Conservation (phyloP, 208 protist species). For the Phytomonas sp. region DNA sequence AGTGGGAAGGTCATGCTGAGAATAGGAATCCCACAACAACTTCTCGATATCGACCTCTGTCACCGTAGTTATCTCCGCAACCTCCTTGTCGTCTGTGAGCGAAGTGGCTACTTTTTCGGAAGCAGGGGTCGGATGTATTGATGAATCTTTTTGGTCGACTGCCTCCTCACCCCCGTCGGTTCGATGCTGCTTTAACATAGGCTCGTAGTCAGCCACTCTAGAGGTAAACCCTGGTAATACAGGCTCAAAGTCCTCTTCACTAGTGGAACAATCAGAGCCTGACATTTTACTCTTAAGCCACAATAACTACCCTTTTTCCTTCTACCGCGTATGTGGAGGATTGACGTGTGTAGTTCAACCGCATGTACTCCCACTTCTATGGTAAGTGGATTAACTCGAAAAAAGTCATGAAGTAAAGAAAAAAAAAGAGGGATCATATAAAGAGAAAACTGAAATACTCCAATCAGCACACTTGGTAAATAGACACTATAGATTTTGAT, state of each 20-base stretch:
- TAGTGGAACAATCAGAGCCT: background rate
- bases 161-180: background rate
- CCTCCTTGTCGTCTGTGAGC: conserved; percentile 5
- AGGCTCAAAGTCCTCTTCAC: background rate
- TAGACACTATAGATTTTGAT: background rate
- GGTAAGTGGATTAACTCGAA: background rate
- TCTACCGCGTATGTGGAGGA: background rate
- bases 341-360: background rate
- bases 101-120: background rate
- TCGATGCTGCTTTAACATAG: conserved; percentile 1
- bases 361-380: background rate
- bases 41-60: background rate
- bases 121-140: background rate
- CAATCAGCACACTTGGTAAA: background rate
- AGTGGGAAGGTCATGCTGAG: conserved; percentile 23
- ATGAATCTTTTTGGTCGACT: background rate
- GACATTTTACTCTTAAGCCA: background rate
- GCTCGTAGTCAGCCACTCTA: background rate
- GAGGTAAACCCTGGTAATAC: background rate
- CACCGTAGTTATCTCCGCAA: background rate
- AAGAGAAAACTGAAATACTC: background rate
- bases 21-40: conserved; percentile 16
- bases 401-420: background rate
- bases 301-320: background rate
- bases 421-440: conserved; percentile 1